phyloP scores from a whole-genome alignment of 768 basidiomycete species.

The Sporobolomyces phaffii region DNA sequence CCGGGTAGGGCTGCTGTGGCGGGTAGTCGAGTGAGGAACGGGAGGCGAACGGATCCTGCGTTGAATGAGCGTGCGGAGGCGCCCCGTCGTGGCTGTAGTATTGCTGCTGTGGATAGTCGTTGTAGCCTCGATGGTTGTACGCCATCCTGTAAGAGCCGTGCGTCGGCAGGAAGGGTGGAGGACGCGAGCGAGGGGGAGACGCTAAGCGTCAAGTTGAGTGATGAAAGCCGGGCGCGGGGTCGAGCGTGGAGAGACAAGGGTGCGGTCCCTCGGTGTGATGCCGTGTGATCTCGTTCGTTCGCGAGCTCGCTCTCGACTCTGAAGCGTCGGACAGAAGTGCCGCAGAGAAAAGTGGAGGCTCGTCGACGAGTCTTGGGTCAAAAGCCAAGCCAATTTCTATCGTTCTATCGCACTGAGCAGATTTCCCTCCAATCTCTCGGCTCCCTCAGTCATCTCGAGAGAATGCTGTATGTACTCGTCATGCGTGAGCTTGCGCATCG shows the following conservation, averaged over 20 bases:
- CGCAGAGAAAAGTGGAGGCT: too few relatives aligned
- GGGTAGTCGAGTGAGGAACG: background rate
- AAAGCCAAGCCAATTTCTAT: too few relatives aligned
- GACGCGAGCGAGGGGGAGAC: background rate
- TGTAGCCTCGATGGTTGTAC: background rate
- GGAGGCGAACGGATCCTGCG: constrained; percentile 5
- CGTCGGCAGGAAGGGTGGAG: background rate
- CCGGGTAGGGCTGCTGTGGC: constrained; percentile 5
- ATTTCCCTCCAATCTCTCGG: too few relatives aligned
- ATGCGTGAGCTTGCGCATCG: too few relatives aligned
- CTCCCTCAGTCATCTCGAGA: too few relatives aligned
- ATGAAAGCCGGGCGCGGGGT: background rate
- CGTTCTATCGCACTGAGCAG: too few relatives aligned
- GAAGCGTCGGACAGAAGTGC: too few relatives aligned
- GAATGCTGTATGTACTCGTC: too few relatives aligned
- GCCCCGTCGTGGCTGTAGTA: background rate
- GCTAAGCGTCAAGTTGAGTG: constrained; percentile 2
- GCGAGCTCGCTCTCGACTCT: too few relatives aligned
- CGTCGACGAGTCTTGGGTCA: too few relatives aligned
- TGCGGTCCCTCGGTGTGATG: background rate
- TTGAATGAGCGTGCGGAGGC: background rate
- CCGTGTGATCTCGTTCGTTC: too few relatives aligned
- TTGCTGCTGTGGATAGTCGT: constrained; percentile 4
- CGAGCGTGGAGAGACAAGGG: background rate
- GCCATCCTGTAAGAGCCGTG: background rate